Base-by-base conservation (phyloP, 768 basidiomycete species). In the Xerocomus potaroensis region DNA sequence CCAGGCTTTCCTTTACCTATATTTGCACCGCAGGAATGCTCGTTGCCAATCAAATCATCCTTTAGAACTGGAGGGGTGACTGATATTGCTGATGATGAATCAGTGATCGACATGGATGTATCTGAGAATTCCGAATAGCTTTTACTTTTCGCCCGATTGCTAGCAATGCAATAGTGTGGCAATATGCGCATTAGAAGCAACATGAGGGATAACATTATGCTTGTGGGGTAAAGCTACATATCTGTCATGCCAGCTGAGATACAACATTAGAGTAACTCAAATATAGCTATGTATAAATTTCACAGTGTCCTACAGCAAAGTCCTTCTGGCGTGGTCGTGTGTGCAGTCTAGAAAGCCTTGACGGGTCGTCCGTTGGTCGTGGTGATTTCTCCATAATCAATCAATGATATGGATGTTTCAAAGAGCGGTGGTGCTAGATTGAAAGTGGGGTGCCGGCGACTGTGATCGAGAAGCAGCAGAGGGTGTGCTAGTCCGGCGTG, bases 401-500 rank as follows among this genome's bases (percentile, higher is more conserved):
- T 43, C 53, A 45, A 55, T 55, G 51, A 58, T 52, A 33, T n/a
- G 44, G 43, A 35, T 19, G 23, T 8, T 43, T 66, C 51, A 66
- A 45, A 66, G 16, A 3, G 62, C 66, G 27, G 60, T 64, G 12
- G 42, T 18, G 33, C 65, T 62, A 2, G 65, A 66, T 33, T 56
- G 49, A 34, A 66, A 66, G 2, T 50, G 65, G 30, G 54, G 55
- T 3, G 50, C 31, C 10, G 53, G 54, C 21, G 66, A 58, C 26
- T 44, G 52, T 6, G 66, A 40, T 18, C 58, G 64, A 8, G 66
- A 57, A 10, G 47, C 38, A 14, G 11, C 4, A 16, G n/a, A n/a
- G n/a, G n/a, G n/a, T n/a, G n/a, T n/a, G n/a, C 60, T 66, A 26
- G 62, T 64, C 15, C 73, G 63, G 43, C 63, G 68, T 39, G 74